Base-by-base conservation (phyloP, 371 early-diverging fungal species). In the Choanephora cucurbitarum region DNA sequence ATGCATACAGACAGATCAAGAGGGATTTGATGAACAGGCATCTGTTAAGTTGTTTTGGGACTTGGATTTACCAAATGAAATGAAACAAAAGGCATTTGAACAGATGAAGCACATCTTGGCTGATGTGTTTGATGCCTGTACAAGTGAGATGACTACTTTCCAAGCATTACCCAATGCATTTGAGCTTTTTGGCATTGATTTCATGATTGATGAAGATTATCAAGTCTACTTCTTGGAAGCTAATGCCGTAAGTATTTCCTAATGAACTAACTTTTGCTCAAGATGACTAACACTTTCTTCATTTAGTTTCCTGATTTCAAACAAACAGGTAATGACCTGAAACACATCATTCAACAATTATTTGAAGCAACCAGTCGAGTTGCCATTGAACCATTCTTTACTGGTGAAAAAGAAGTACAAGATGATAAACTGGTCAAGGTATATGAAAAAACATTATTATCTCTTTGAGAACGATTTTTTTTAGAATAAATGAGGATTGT, bases 121-220 rank as follows among this genome's bases (percentile, higher is more conserved):
- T 1, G 85, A 86, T 51, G 69, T 85, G 1, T 89, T 85, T 62
- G 79, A 83, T 33, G 86, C 86, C 6, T 79, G 82, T 41, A 55
- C 80, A 0, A 78, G 74, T 55, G 84, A 89, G 43, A 75, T 85
- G 52, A 85, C 84, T 0, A 84, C 82, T 4, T 88, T 88, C 68
- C 89, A 88, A 64, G 72, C 87, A 11, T 72, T 84, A 60, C 72
- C 79, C 3, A 88, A 89, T 60, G 83, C 83, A 13, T 82, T 89
- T 62, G 89, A 88, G 52, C 67, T 85, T 18, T 88, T 85, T 80
- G 89, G 89, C 11, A 73, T 89, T 42, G 89, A 88, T 57, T 89
- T 89, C 56, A 43, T 88, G 54, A 72, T 89, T 6, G 87, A 89
- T 56, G 69, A 80, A 23, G 64, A 80, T 11, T 65, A 62, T 28